Percentiles rank a stretch among this genome's conserved stretches.
Conservation (phyloP, 1,284 basidiomycete genomes). For the Coriolopsis trogii region DNA sequence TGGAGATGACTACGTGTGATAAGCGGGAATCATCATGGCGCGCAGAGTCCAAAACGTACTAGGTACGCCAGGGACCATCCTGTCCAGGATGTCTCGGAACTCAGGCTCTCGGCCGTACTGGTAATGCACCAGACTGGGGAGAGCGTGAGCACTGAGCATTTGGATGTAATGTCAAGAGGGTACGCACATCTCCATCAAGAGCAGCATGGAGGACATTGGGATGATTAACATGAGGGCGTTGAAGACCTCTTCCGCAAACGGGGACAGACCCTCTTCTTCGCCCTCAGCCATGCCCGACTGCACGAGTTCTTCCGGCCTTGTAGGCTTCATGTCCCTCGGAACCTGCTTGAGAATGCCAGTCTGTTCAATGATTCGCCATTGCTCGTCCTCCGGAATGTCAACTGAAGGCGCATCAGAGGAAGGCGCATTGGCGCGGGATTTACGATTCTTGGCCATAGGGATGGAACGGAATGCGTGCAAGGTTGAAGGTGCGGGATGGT, state of each 20-base stretch:
- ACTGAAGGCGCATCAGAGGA: conserved; percentile 10
- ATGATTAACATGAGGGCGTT: conserved; percentile 62
- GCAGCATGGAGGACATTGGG: conserved; percentile 69
- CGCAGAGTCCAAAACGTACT: conserved; percentile 48
- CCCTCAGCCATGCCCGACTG: conserved; percentile 20
- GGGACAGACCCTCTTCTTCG: conserved; percentile 41
- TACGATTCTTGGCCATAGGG: conserved; percentile 21
- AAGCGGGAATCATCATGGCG: background rate
- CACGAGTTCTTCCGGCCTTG: background rate
- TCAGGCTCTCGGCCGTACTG: conserved; percentile 66
- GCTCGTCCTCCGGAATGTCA: conserved; percentile 71
- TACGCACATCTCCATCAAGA: conserved; percentile 80
- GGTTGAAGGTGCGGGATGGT: background rate
- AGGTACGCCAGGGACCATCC: conserved; percentile 64
- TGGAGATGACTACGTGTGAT: conserved; percentile 58
- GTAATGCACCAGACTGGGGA: conserved; percentile 64
- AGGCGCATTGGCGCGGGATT: conserved; percentile 30
- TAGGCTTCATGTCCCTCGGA: conserved; percentile 17
- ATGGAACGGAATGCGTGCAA: background rate
- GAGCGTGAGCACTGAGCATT: background rate
- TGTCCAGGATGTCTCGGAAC: conserved; percentile 49
- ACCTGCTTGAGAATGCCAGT: conserved; percentile 63
- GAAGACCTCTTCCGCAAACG: conserved; percentile 73
- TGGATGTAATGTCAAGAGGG: background rate
- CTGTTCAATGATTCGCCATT: conserved; percentile 74